phyloP scores from a whole-genome alignment of 2,329 filamentous ascomycete genomes.

The Trichoderma polysporum region DNA sequence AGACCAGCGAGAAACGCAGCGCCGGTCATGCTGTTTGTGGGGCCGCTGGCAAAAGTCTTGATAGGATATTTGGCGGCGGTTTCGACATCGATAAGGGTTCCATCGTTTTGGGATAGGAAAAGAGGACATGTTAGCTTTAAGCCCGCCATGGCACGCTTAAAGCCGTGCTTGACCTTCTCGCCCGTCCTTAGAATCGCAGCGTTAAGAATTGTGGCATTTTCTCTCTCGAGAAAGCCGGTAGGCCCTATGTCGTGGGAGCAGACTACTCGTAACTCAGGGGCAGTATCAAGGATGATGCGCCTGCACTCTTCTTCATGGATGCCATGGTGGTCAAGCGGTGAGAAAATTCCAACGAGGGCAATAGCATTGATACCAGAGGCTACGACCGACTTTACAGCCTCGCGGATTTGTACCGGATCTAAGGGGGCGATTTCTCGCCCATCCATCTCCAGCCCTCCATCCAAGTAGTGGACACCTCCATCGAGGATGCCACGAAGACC shows the following conservation, averaged over 20 bases:
- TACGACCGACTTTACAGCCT: constrained; percentile 35
- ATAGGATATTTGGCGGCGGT: constrained; percentile 50
- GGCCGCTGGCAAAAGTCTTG: constrained; percentile 53
- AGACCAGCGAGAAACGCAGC: constrained; percentile 54
- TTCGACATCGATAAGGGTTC: constrained; percentile 49
- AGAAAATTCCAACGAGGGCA: constrained; percentile 47
- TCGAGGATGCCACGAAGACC: constrained; percentile 42
- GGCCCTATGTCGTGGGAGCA: constrained; percentile 46
- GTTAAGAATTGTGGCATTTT: constrained; percentile 57
- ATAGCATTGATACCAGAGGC: constrained; percentile 39
- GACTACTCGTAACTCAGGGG: constrained; percentile 39
- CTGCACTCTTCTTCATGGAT: constrained; percentile 43
- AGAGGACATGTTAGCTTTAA: constrained; percentile 44
- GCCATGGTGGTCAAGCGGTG: constrained; percentile 44
- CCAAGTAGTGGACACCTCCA: constrained; percentile 42
- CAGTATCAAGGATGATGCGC: constrained; percentile 37
- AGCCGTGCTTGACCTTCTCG: constrained; percentile 46
- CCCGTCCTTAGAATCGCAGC: constrained; percentile 51
- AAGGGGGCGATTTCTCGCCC: constrained; percentile 44
- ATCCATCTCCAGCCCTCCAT: constrained; percentile 50
- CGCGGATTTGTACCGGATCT: constrained; percentile 39
- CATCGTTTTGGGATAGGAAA: constrained; percentile 55
- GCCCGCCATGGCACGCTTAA: constrained; percentile 46
- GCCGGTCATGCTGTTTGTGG: constrained; percentile 54
- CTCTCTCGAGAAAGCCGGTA: constrained; percentile 46